phyloP scores from a whole-genome alignment of 2,329 filamentous ascomycete genomes.

The Thelonectria rubi region DNA sequence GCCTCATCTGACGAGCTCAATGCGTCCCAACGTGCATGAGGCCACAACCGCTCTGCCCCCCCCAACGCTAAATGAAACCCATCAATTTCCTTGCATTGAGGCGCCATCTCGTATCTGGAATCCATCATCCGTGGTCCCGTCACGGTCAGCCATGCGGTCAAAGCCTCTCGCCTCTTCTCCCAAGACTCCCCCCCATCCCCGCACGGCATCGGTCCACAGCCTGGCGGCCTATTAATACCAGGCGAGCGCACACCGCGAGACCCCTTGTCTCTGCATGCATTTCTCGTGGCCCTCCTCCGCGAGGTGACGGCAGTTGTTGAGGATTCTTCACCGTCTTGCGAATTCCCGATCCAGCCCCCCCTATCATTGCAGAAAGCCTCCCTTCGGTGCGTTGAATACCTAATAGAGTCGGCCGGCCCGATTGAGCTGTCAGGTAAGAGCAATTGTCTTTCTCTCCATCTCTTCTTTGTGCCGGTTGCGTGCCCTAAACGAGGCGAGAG shows the following conservation, averaged over 20 bases:
- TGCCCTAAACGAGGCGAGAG: conserved; percentile 8
- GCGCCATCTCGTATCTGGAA: conserved; percentile 33
- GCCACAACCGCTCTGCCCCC: conserved; percentile 26
- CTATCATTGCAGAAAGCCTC: background rate
- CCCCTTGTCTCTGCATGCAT: conserved; percentile 6
- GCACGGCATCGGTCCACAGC: conserved; percentile 39
- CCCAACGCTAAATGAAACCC: conserved; percentile 26
- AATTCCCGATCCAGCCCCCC: background rate
- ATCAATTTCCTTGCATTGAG: conserved; percentile 35
- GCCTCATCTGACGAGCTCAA: conserved; percentile 10
- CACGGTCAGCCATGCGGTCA: conserved; percentile 41
- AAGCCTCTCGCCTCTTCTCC: conserved; percentile 26
- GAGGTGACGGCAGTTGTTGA: conserved; percentile 14
- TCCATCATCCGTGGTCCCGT: conserved; percentile 24
- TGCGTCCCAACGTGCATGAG: conserved; percentile 26
- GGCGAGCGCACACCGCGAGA: conserved; percentile 31
- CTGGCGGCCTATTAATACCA: conserved; percentile 31
- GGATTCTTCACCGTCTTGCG: conserved; percentile 18
- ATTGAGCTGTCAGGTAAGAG: conserved; percentile 20
- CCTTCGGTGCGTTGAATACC: conserved; percentile 8
- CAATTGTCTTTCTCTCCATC: conserved; percentile 1
- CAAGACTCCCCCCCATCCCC: conserved; percentile 15
- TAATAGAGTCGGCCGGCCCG: conserved; percentile 19
- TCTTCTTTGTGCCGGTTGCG: conserved; percentile 4
- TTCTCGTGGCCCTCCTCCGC: conserved; percentile 14